Evolutionary conservation across 192 early-diverging fungal genomes (phyloP), one percentile per base, ranked within the genome.

Genomic region (Podila minutissima): DNA sequence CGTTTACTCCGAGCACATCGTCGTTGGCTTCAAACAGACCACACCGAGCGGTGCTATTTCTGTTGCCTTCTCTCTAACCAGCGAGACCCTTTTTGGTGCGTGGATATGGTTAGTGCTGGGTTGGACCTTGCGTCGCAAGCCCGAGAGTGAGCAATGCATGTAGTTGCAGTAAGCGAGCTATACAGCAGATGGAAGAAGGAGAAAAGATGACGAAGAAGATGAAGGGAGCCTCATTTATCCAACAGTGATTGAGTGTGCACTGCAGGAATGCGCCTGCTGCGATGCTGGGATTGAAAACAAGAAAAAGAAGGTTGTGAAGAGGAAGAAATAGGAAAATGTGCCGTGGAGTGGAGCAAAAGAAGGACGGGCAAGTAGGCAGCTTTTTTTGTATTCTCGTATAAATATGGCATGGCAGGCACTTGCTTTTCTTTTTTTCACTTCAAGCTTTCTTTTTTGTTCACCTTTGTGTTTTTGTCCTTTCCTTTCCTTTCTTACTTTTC

Each of bases 251-350:
- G 13, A 17, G 35, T 46, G 41, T 17, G 13, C 15, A 46, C 9
- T 12, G 12, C 38, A 41, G 12, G 41, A 46, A 46, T 17, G 13
- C 15, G 41, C 41, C 41, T 3, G 41, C 12, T 46, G 41, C 41
- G 1, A 17, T 46, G 41, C 41, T 46, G 41, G 19, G 37, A 33
- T 50, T n/a, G 49, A 66, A 51, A 49, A 49, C 3, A 3, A 62
- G 2, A 62, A 5, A 64, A 64, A 38, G 61, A 22, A 35, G 32
- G 33, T 62, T 62, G 61, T 17, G 61, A 33, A n/a, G 61, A 62
- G 66, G 66, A 68, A 68, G 35, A 33, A 68, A 68, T 68, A 68
- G 66, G 66, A 68, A 68, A 26, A 37, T 37, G 64, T 37, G 64
- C 29, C 49, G 8, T 33, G 13, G 26, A 32, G 31, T 59, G 58